phyloP scores from a whole-genome alignment of 352 stramenopile species.

The Pythium sp. region DNA sequence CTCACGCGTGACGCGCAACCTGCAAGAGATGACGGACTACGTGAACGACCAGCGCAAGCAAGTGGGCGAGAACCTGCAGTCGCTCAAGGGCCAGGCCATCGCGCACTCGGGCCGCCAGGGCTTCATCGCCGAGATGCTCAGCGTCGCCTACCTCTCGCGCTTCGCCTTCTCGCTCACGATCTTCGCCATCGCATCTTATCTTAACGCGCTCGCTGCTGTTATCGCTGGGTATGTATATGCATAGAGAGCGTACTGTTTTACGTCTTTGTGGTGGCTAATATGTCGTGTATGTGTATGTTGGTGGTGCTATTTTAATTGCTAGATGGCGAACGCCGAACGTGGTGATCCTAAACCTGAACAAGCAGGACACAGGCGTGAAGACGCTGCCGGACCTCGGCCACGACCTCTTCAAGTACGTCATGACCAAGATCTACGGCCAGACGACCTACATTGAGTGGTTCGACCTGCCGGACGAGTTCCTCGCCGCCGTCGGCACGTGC shows the following conservation, averaged over 20 bases:
- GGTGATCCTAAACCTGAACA: conserved; percentile 68
- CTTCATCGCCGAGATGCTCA: conserved; percentile 88
- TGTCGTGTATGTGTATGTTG: neutral
- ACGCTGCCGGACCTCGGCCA: conserved; percentile 85
- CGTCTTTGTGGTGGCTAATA: neutral
- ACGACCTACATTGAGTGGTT: conserved; percentile 83
- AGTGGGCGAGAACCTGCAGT: conserved; percentile 70
- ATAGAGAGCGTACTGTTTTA: neutral
- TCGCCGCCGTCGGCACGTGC: conserved; percentile 64
- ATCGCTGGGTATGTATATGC: conserved; percentile 42
- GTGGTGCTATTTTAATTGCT: too few species aligned
- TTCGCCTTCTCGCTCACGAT: conserved; percentile 77
- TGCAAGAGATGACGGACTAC: conserved; percentile 79
- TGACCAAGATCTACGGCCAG: conserved; percentile 83
- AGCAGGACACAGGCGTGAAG: conserved; percentile 60
- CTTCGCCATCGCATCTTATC: conserved; percentile 73
- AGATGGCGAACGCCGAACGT: conserved; percentile 80
- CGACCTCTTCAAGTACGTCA: conserved; percentile 86
- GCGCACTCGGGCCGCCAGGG: conserved; percentile 59
- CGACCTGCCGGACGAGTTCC: conserved; percentile 82
- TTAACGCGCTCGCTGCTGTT: conserved; percentile 80
- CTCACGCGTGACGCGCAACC: conserved; percentile 63
- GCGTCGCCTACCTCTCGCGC: conserved; percentile 81
- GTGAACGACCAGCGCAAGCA: conserved; percentile 36
- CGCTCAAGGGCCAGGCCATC: conserved; percentile 43